Percentiles rank a stretch among this genome's conserved stretches.
Conservation (phyloP, 2,329 filamentous ascomycete species). For the Beauveria caledonica region DNA sequence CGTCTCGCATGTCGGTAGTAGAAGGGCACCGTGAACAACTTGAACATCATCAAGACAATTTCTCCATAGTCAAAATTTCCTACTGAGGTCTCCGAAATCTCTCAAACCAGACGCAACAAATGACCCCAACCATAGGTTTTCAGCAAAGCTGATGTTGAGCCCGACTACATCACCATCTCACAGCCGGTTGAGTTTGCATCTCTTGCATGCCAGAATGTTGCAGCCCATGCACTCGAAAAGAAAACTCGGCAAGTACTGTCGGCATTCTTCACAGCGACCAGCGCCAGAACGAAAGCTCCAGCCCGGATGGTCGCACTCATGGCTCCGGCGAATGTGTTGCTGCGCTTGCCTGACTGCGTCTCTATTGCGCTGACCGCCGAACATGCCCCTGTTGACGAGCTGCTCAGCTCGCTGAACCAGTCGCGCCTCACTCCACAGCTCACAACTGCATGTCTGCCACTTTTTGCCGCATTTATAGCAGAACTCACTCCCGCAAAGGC, state of each 20-base stretch:
- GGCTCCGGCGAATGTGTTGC: not conserved
- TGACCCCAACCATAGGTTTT: no score
- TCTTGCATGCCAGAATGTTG: not conserved
- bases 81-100: no score
- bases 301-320: not conserved
- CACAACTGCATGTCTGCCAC: slow-evolving; percentile 32
- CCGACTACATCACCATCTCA: not conserved
- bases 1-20: no score
- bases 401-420: slow-evolving; percentile 3
- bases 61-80: no score
- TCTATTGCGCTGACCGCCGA: not conserved
- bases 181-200: slow-evolving; percentile 7
- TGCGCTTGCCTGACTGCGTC: not conserved
- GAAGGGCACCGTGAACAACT: no score
- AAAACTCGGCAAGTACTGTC: not conserved
- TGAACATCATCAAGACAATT: no score
- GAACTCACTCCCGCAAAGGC: slow-evolving; percentile 34
- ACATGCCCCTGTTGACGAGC: slow-evolving; percentile 3
- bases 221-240: not conserved
- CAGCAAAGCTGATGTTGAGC: no score
- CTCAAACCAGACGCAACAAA: no score
- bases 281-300: not conserved
- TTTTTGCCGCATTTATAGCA: slow-evolving; percentile 35
- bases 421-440: slow-evolving; percentile 26
- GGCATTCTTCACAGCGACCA: not conserved